phyloP scores from a whole-genome alignment of 345 rosid genomes.

The Noccaea caerulescens region DNA sequence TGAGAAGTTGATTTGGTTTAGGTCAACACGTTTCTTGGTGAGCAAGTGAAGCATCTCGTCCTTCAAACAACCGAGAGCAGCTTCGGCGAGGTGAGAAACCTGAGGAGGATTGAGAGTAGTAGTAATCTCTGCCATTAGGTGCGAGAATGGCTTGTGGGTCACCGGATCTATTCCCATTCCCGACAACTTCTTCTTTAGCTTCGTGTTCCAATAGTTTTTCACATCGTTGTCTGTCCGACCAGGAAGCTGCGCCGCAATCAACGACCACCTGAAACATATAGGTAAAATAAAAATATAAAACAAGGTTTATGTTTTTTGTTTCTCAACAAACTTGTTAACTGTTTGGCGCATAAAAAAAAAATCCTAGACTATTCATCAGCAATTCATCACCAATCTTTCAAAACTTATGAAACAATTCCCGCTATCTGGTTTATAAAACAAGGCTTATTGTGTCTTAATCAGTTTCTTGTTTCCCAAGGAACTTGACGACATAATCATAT shows the following conservation, averaged over 20 bases:
- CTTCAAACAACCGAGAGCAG: slow-evolving; percentile 96
- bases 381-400: neutral
- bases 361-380: too few relatives aligned
- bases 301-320: slow-evolving; percentile 16
- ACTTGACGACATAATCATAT: neutral
- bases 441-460: neutral
- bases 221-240: slow-evolving; percentile 95
- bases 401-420: neutral
- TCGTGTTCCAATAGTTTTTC: slow-evolving; percentile 93
- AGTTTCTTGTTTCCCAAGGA: slow-evolving; percentile 23
- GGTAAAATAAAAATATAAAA: neutral
- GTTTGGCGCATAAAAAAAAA: neutral
- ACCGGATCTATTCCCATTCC: slow-evolving; percentile 95
- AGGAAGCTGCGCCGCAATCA: slow-evolving; percentile 90
- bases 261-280: slow-evolving; percentile 68
- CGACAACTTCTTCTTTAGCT: slow-evolving; percentile 90
- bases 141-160: slow-evolving; percentile 99
- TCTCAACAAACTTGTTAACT: neutral
- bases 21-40: slow-evolving; percentile 84
- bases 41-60: slow-evolving; percentile 99
- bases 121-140: slow-evolving; percentile 96
- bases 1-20: slow-evolving; percentile 57
- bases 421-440: neutral
- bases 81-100: slow-evolving; percentile 92
- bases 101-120: slow-evolving; percentile 93